Evolutionary conservation across 805 yeast species (phyloP), one percentile per base, ranked within the genome.

Genomic region (Ogataea kodamae): DNA sequence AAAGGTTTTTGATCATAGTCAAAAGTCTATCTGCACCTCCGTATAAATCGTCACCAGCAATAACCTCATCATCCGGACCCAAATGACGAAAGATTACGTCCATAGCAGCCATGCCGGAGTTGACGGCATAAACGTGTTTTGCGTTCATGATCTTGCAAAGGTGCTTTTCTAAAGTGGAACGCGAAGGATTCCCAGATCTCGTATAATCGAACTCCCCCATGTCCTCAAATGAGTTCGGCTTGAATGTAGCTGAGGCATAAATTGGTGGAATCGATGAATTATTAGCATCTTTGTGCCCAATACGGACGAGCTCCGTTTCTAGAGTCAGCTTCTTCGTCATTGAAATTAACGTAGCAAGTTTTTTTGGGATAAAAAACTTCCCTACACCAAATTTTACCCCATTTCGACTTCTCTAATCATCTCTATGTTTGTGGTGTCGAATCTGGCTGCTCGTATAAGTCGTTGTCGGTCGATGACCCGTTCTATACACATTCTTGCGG

Each of bases 241-340:
- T 88, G 68, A 89, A 89, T 5, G 97, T 89, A n/a, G 97, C 95
- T 1, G 92, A 76, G 58, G 86, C 95, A 62, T 89, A 89, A 24
- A 89, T 67, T 4, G 97, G 97, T 8, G 94, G 86, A 17, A 81
- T 80, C 5, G 92, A 81, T 1, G 96, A 76, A 43, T 80, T 76
- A 66, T 78, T 74, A 50, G 77, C 81, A 61, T 89, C 97, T 3
- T 64, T 50, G 47, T 78, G 69, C 44, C 70, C 72, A 28, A 76
- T 61, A 41, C 66, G 70, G 18, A 84, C 89, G 35, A 84, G 67
- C 51, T 81, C 83, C 6, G 94, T 83, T 48, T 81, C 86, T 24
- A 81, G 51, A 28, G 69, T 64, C 58, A 76, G 78, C 20, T 64
- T 50, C 41, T 39, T 31, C 13, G 42, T 17, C 48, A 43, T 41